A percentile compares a stretch with the other conserved stretches of the same genome.
Evolutionary conservation across 1,284 basidiomycete species (phyloP).

Genomic region (Ustilago tritici): DNA sequence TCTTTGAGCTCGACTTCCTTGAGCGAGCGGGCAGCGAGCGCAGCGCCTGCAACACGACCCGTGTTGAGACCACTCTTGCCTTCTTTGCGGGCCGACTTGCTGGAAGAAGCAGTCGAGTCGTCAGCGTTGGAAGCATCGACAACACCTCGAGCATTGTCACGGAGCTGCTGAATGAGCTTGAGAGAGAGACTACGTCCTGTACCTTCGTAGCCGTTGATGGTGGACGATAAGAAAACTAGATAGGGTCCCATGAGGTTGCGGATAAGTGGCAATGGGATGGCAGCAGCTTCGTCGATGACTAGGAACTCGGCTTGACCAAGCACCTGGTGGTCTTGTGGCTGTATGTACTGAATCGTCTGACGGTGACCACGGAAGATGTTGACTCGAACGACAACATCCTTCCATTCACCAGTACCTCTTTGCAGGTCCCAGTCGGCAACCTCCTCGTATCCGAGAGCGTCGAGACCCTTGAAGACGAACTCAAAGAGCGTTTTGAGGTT

Average conservation of each 20-base stretch:
- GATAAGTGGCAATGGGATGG: conserved; percentile 94
- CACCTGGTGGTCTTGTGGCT: conserved; percentile 96
- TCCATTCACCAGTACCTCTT: conserved; percentile 95
- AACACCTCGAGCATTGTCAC: conserved; percentile 77
- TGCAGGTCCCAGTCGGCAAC: conserved; percentile 97
- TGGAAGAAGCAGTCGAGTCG: conserved; percentile 72
- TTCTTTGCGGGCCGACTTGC: conserved; percentile 72
- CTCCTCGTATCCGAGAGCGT: conserved; percentile 94
- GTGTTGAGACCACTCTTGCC: conserved; percentile 49
- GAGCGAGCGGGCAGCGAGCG: conserved; percentile 77
- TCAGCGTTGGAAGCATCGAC: conserved; percentile 48
- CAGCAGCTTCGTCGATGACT: conserved; percentile 98
- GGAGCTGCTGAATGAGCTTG: conserved; percentile 96
- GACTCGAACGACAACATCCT: conserved; percentile 94
- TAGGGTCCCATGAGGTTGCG: conserved; percentile 95
- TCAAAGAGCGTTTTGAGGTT: conserved; percentile 98
- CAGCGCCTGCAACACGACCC: conserved; percentile 56
- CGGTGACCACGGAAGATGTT: conserved; percentile 81
- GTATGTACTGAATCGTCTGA: conserved; percentile 78
- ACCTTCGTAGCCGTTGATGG: conserved; percentile 99
- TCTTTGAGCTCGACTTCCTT: conserved; percentile 95
- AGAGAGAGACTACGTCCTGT: conserved; percentile 96
- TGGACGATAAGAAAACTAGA: conserved; percentile 97
- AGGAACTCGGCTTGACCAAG: conserved; percentile 97
- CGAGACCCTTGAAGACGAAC: conserved; percentile 97